These are phyloP conservation scores for Sporothrix mexicana DNA, from an alignment of 2,329 filamentous ascomycete species.

Conservation along the genomic window DNA sequence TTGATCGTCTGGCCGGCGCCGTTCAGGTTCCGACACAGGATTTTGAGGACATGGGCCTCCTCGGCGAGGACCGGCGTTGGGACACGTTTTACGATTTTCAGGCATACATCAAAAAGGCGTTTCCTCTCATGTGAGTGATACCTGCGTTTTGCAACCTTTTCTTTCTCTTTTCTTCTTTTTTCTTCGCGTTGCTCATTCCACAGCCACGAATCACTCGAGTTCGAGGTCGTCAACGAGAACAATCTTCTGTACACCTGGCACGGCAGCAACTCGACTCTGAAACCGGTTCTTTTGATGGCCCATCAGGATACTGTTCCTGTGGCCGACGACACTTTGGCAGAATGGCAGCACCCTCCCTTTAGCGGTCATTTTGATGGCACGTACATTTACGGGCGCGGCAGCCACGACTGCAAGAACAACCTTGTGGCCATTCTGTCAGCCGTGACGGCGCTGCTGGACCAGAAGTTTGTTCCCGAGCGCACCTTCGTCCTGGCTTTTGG, in stretches of 20 bases:
- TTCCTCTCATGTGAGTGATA: background rate
- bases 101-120: background rate
- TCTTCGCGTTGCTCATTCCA: too few relatives aligned
- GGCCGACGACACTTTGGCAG: background rate
- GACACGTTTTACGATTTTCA: conserved; percentile 5
- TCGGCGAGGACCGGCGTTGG: conserved; percentile 7
- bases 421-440: background rate
- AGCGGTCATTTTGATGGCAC: conserved; percentile 4
- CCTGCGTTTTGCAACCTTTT: background rate
- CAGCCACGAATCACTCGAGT: background rate
- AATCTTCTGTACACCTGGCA: background rate
- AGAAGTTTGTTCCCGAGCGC: background rate
- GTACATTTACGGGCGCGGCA: background rate
- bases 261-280: background rate
- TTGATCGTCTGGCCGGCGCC: background rate
- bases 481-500: background rate
- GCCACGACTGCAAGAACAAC: conserved; percentile 18
- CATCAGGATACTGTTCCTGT: background rate
- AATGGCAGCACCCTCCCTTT: background rate
- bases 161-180: background rate
- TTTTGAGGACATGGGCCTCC: conserved; percentile 5
- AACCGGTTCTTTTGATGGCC: background rate
- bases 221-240: conserved; percentile 4
- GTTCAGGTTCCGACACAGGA: conserved; percentile 1
- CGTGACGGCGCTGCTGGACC: background rate